Conservation (phyloP, 1,284 basidiomycete genomes). For the Leccinum pachyderme region DNA sequence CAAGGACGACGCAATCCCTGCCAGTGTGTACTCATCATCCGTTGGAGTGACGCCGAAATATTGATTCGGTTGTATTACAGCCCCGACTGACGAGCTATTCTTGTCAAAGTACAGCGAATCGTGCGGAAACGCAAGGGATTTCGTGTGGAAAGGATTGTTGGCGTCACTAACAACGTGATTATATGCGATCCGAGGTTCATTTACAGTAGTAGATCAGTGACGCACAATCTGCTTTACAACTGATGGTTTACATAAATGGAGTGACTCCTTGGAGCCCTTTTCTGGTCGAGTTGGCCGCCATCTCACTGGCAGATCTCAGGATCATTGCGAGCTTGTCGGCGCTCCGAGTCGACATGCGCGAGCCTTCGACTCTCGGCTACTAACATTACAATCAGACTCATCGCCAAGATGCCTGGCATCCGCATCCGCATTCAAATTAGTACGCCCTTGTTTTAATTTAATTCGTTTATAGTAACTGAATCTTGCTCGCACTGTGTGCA, state of each 20-base stretch:
- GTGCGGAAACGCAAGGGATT: slow-evolving; percentile 69
- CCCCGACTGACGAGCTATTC: slow-evolving; percentile 62
- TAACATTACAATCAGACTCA: not conserved
- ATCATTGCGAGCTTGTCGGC: not conserved
- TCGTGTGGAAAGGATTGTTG: slow-evolving; percentile 71
- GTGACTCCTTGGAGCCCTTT: too few species aligned
- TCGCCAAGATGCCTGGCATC: not conserved
- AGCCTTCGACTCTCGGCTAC: not conserved
- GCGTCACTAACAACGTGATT: slow-evolving; percentile 36
- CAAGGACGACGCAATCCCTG: slow-evolving; percentile 41
- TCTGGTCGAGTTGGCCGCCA: not conserved
- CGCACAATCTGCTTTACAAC: not conserved
- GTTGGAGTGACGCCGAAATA: not conserved
- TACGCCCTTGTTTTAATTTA: not conserved
- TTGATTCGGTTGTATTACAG: slow-evolving; percentile 27
- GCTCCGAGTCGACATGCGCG: not conserved
- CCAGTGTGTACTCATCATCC: slow-evolving; percentile 13
- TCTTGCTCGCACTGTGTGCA: not conserved
- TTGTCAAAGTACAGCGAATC: slow-evolving; percentile 71
- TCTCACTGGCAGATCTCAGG: not conserved
- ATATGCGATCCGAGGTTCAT: not conserved
- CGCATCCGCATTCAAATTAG: not conserved
- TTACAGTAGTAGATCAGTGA: not conserved
- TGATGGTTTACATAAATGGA: not conserved
- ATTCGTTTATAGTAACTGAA: not conserved